Conservation (phyloP, 768 basidiomycete species). For the Udeniomyces megalosporus region DNA sequence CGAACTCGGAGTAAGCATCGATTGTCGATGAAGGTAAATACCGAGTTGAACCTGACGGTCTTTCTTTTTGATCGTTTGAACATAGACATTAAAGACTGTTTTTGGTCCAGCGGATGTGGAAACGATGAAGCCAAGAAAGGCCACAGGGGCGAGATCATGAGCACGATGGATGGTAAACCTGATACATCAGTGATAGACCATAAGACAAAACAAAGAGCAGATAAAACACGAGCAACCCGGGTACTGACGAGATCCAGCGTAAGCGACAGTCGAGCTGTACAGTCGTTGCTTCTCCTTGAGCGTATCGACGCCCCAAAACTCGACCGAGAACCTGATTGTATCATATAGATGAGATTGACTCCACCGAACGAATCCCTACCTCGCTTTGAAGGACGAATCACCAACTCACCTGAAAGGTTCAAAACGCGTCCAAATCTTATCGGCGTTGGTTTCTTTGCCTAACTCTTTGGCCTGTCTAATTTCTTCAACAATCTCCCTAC, state of each 20-base stretch:
- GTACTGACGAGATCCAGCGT: slow-evolving; percentile 51
- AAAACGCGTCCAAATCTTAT: slow-evolving; percentile 23
- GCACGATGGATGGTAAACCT: background rate
- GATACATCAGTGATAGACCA: too few species aligned
- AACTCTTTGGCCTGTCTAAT: background rate
- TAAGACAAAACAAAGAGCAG: too few species aligned
- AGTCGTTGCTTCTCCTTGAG: slow-evolving; percentile 70
- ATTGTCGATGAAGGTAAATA: slow-evolving; percentile 76
- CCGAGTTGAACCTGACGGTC: slow-evolving; percentile 48
- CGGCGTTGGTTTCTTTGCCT: background rate
- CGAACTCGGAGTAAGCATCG: slow-evolving; percentile 45
- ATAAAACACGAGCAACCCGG: slow-evolving; percentile 38
- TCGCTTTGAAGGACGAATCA: too few species aligned
- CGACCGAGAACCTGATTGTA: slow-evolving; percentile 42
- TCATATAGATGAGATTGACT: too few species aligned
- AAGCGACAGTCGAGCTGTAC: slow-evolving; percentile 75
- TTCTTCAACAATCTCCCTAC: slow-evolving; percentile 14
- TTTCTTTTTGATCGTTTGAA: slow-evolving; percentile 76
- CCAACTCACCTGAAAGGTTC: slow-evolving; percentile 46
- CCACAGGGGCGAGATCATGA: background rate
- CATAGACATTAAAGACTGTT: slow-evolving; percentile 51
- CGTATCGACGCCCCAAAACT: slow-evolving; percentile 72
- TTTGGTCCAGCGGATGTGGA: too few species aligned
- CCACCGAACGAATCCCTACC: too few species aligned
- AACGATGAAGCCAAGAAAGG: background rate